Percentiles rank a stretch among this genome's conserved stretches.
Conservation (phyloP, 2,329 filamentous ascomycete genomes). For the Apiospora hydei region DNA sequence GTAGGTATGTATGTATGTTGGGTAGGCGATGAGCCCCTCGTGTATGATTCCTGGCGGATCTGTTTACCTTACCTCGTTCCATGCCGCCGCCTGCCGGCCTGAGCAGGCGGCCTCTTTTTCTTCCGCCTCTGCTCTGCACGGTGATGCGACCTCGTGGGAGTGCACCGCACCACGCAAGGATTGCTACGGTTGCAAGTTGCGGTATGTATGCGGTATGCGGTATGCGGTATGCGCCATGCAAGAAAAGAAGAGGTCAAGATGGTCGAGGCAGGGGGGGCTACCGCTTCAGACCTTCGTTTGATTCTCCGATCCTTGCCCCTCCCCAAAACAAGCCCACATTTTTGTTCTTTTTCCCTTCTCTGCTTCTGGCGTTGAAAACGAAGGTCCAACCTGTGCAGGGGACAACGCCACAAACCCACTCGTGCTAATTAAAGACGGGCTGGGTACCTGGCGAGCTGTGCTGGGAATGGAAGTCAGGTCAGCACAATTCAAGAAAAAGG, state of each 20-base stretch:
- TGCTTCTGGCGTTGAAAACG: slow-evolving; percentile 22
- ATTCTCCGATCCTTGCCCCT: slow-evolving; percentile 20
- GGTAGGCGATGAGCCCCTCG: background rate
- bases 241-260: background rate
- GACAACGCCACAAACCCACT: slow-evolving; percentile 16
- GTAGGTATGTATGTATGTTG: background rate
- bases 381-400: slow-evolving; percentile 5
- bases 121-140: background rate
- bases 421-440: slow-evolving; percentile 22
- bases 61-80: slow-evolving; percentile 1
- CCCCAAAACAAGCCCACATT: slow-evolving; percentile 19
- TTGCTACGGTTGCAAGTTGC: slow-evolving; percentile 13
- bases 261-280: background rate
- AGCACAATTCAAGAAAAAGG: slow-evolving; percentile 15
- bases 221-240: slow-evolving; percentile 8
- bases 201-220: slow-evolving; percentile 7
- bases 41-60: slow-evolving; percentile 11
- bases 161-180: slow-evolving; percentile 12
- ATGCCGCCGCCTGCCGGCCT: background rate
- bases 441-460: slow-evolving; percentile 16
- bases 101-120: background rate
- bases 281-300: slow-evolving; percentile 16
- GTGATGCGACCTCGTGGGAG: slow-evolving; percentile 7
- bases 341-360: slow-evolving; percentile 20
- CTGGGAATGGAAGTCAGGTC: slow-evolving; percentile 12